phyloP scores from a whole-genome alignment of 495 filamentous ascomycete genomes.

The Collariella sp. region DNA sequence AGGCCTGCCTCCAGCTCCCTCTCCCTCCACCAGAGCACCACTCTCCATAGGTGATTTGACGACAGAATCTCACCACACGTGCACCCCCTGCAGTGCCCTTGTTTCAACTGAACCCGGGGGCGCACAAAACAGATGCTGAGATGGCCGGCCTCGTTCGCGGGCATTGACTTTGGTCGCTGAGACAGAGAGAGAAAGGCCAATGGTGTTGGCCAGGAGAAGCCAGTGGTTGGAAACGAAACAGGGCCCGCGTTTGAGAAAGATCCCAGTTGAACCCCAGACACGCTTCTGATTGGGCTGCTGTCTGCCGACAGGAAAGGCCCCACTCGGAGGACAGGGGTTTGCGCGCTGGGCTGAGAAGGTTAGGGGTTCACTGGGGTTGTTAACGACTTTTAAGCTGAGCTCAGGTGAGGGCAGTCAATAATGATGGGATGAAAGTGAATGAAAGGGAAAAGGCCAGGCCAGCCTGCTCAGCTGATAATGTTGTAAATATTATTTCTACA shows the following conservation, averaged over 20 bases:
- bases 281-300: conserved; percentile 3
- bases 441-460: too few relatives aligned
- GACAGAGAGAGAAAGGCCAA: not conserved
- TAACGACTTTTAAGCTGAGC: too few relatives aligned
- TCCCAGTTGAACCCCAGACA: conserved; percentile 5
- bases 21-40: too few relatives aligned
- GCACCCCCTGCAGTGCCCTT: conserved; percentile 1
- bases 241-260: conserved; percentile 14
- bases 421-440: too few relatives aligned
- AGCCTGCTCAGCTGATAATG: too few relatives aligned
- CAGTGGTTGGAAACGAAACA: conserved; percentile 16
- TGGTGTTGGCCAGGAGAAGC: conserved; percentile 1
- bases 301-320: not conserved
- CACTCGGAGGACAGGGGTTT: not conserved
- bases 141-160: not conserved
- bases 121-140: not conserved
- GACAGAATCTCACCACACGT: not conserved
- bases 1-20: not conserved
- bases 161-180: not conserved
- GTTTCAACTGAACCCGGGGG: conserved; percentile 3
- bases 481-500: too few relatives aligned
- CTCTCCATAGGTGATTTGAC: not conserved
- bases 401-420: too few relatives aligned
- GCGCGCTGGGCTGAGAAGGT: too few relatives aligned
- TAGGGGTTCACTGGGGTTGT: too few relatives aligned